Base-by-base conservation (phyloP, 225 moss, liverwort and hornwort genomes). In the Marchantia polymorpha region DNA sequence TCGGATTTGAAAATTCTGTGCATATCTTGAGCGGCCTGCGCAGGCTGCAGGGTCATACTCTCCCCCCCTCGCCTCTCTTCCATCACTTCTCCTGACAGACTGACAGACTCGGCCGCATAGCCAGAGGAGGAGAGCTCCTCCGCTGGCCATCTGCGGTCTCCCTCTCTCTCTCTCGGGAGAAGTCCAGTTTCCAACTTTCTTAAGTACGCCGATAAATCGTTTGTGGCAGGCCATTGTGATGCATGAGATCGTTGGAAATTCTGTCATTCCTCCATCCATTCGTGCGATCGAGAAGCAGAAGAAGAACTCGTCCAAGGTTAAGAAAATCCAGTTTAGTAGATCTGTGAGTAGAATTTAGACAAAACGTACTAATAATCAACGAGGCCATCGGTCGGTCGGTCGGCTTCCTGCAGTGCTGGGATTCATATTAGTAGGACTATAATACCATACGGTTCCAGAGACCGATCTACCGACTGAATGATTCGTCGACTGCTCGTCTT, bases 121-220 rank as follows among this genome's bases (percentile, higher is more conserved):
- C 26, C 69, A 31, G 69, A 47, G 69, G 69, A 47, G 69, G n/a
- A 47, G 69, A 69, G 19, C 39, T 11, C 69, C 16, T 69, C 69
- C 69, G 26, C 69, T 69, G 12, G 69, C 10, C 69, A 31, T 8
- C 64, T 65, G 23, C 47, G 69, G 69, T 69, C 69, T 9, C n/a
- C 5, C 39, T 39, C 39, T 39, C 39, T 39, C 39, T 39, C 39
- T 69, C 69, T 20, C 39, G 1, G 69, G 69, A 16, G 31, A 69
- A 29, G 14, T 47, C 47, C 26, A 69, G 39, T 46, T 27, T 47
- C 4, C 31, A 46, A 39, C 39, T 39, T 47, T 47, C 47, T 69
- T 17, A 17, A 69, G 47, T 47, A 65, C 39, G 39, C 39, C 39
- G 39, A 39, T n/a, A 14, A 69, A 13, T 69, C 69, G 27, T 11